A percentile compares a stretch with the other conserved stretches of the same genome.
Conservation (phyloP, 805 yeast species). For the Yamadazyma kitorensis region DNA sequence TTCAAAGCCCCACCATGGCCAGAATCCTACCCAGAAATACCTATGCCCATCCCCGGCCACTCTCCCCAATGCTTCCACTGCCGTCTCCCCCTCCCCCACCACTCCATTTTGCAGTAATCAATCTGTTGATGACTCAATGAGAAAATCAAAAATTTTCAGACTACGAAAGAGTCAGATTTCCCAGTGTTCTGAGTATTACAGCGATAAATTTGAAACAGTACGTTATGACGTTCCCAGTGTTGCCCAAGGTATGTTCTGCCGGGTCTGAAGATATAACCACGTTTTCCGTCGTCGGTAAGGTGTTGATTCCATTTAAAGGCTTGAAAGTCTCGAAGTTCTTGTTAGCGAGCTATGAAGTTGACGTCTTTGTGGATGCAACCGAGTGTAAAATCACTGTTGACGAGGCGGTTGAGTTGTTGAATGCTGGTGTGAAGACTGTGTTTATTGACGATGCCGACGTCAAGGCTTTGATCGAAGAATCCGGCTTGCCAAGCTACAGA, state of each 20-base stretch:
- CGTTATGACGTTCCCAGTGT: conserved; percentile 37
- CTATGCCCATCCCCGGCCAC: too few relatives aligned
- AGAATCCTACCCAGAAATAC: too few relatives aligned
- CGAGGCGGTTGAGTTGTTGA: conserved; percentile 48
- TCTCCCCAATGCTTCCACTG: too few relatives aligned
- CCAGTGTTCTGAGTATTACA: not conserved
- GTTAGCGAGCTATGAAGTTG: conserved; percentile 24
- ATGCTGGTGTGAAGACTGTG: conserved; percentile 55
- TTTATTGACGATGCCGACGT: conserved; percentile 33
- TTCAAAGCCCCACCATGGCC: too few relatives aligned
- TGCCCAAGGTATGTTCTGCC: conserved; percentile 30
- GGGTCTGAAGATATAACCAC: conserved; percentile 14
- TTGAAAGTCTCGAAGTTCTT: conserved; percentile 31
- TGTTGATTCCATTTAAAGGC: conserved; percentile 26
- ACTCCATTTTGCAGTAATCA: too few relatives aligned
- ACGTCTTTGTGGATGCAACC: conserved; percentile 30
- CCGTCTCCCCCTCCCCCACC: too few relatives aligned
- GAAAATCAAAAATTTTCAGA: not conserved
- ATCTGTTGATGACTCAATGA: conserved; percentile 9
- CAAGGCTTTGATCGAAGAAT: conserved; percentile 26
- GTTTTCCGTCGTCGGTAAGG: conserved; percentile 33
- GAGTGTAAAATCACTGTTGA: conserved; percentile 36
- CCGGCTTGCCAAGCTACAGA: conserved; percentile 54
- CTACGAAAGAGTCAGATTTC: not conserved
- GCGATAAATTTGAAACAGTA: conserved; percentile 3